phyloP scores from a whole-genome alignment of 1,284 basidiomycete species.

The Pseudozyma pruni region DNA sequence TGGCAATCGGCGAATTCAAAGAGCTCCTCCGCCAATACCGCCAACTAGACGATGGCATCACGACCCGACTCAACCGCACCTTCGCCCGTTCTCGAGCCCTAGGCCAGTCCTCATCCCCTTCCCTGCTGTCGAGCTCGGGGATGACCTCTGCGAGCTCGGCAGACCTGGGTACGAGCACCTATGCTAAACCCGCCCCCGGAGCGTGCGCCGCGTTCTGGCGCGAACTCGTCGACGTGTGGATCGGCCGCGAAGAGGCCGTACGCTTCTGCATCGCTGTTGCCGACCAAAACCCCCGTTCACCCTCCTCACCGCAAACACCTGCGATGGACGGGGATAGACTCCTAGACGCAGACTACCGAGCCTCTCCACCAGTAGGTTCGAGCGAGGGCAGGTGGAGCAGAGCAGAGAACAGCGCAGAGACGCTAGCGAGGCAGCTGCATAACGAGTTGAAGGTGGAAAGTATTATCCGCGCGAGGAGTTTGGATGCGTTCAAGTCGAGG shows the following conservation, averaged over 20 bases:
- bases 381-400: conserved; percentile 18
- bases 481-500: conserved; percentile 60
- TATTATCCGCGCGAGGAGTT: conserved; percentile 55
- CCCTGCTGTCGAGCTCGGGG: conserved; percentile 37
- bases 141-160: conserved; percentile 29
- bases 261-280: conserved; percentile 55
- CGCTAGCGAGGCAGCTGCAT: conserved; percentile 49
- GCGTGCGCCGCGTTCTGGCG: conserved; percentile 58
- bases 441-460: conserved; percentile 61
- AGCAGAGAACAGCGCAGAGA: conserved; percentile 20
- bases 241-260: conserved; percentile 57
- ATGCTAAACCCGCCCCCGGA: conserved; percentile 28
- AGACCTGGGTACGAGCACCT: conserved; percentile 59
- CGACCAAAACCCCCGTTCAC: conserved; percentile 12
- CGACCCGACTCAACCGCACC: conserved; percentile 57
- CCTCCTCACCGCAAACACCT: neutral
- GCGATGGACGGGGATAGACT: conserved; percentile 10
- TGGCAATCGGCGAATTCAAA: conserved; percentile 56
- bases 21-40: conserved; percentile 62
- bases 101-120: conserved; percentile 50
- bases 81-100: conserved; percentile 54
- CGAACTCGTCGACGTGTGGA: conserved; percentile 58
- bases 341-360: conserved; percentile 47
- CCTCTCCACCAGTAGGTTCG: neutral
- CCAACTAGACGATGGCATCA: conserved; percentile 60